phyloP scores from a whole-genome alignment of 805 yeast genomes.

The Sugiyamaella qingdaonensis region DNA sequence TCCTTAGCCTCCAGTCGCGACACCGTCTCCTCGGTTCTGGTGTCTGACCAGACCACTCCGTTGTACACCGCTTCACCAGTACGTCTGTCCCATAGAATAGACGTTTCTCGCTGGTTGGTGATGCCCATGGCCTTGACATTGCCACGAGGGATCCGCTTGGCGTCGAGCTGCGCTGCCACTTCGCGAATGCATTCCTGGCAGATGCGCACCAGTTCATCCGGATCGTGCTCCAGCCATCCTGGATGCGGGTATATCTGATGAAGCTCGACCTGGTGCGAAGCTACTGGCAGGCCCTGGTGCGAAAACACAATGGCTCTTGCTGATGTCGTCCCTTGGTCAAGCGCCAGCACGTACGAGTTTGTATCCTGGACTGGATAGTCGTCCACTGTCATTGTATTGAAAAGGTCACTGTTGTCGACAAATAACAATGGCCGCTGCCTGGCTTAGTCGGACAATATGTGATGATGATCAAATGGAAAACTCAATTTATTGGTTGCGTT shows the following conservation, averaged over 20 bases:
- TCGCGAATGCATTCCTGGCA: slow-evolving; percentile 66
- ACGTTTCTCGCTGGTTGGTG: slow-evolving; percentile 95
- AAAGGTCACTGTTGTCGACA: too few species aligned
- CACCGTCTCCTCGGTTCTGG: slow-evolving; percentile 74
- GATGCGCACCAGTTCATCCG: slow-evolving; percentile 72
- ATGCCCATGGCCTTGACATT: slow-evolving; percentile 74
- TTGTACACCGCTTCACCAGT: slow-evolving; percentile 81
- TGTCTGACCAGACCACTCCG: slow-evolving; percentile 96
- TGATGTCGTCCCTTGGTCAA: slow-evolving; percentile 88
- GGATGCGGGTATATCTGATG: slow-evolving; percentile 42
- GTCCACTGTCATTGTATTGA: neutral
- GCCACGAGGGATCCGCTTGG: slow-evolving; percentile 29
- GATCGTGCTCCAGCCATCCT: slow-evolving; percentile 89
- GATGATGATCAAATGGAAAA: too few species aligned
- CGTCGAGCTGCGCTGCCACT: slow-evolving; percentile 32
- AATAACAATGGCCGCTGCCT: too few species aligned
- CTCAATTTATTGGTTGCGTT: too few species aligned
- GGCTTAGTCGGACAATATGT: too few species aligned
- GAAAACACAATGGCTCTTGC: slow-evolving; percentile 82
- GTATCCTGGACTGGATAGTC: slow-evolving; percentile 2
- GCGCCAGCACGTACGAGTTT: slow-evolving; percentile 51
- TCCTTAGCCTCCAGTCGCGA: slow-evolving; percentile 54
- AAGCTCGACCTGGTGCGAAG: slow-evolving; percentile 87
- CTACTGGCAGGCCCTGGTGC: slow-evolving; percentile 68
- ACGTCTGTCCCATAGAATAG: slow-evolving; percentile 72